phyloP scores from a whole-genome alignment of 176 grass and related monocot genomes.

The Juncus inflexus region DNA sequence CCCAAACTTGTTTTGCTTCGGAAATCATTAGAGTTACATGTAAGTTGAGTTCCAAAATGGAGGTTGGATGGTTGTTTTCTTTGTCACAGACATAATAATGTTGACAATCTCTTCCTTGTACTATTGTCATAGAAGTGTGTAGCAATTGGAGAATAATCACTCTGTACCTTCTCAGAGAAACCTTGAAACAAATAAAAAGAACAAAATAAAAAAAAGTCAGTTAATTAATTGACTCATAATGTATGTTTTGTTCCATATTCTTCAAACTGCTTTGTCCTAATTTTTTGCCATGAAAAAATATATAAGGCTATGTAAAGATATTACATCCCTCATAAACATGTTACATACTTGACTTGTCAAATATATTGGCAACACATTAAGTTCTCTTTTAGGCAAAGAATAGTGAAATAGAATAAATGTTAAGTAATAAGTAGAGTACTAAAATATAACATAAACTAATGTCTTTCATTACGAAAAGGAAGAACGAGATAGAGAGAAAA shows the following conservation, averaged over 20 bases:
- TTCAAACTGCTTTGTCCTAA: neutral
- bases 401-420: too few relatives aligned
- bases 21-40: constrained; percentile 31
- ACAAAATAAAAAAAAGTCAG: neutral
- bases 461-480: too few relatives aligned
- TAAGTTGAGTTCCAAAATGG: constrained; percentile 11
- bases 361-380: too few relatives aligned
- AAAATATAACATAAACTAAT: too few relatives aligned
- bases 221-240: neutral
- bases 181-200: neutral
- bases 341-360: too few relatives aligned
- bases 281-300: too few relatives aligned
- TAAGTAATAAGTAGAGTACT: too few relatives aligned
- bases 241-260: constrained; percentile 17
- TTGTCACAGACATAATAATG: neutral
- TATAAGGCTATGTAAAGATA: too few relatives aligned
- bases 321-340: too few relatives aligned
- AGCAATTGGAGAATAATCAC: neutral
- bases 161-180: neutral
- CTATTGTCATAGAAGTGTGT: constrained; percentile 10
- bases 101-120: neutral
- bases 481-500: too few relatives aligned
- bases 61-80: constrained; percentile 20
- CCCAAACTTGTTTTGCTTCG: constrained; percentile 50
- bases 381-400: too few relatives aligned